A percentile compares a stretch with the other conserved stretches of the same genome.
Conservation (phyloP, 2,329 filamentous ascomycete genomes). For the Trichophyton rubrum region DNA sequence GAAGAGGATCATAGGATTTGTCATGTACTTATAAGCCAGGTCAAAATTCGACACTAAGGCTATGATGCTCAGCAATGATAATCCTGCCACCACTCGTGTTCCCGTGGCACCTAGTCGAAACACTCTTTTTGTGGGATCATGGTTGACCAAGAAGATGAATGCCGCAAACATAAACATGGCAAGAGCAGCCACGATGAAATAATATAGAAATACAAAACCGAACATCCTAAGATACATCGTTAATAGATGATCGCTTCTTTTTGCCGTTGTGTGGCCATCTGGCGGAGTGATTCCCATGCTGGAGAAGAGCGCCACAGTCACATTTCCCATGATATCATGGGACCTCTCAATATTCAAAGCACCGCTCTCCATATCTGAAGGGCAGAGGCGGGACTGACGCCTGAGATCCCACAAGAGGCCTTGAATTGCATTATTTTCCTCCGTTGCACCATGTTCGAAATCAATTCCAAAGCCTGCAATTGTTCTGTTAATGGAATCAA, state of each 20-base stretch:
- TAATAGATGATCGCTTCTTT: slow-evolving; percentile 22
- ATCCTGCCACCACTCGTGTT: slow-evolving; percentile 21
- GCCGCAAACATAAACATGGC: slow-evolving; percentile 27
- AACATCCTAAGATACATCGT: slow-evolving; percentile 28
- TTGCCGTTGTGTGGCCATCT: slow-evolving; percentile 18
- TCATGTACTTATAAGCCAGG: slow-evolving; percentile 29
- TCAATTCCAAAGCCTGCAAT: slow-evolving; percentile 32
- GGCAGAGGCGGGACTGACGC: slow-evolving; percentile 21
- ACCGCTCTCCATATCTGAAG: slow-evolving; percentile 11
- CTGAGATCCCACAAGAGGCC: slow-evolving; percentile 22
- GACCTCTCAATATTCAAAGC: slow-evolving; percentile 20
- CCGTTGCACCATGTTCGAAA: slow-evolving; percentile 22
- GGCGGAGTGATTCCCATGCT: slow-evolving; percentile 29
- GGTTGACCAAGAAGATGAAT: slow-evolving; percentile 21
- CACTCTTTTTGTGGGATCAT: slow-evolving; percentile 17
- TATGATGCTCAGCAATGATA: slow-evolving; percentile 20
- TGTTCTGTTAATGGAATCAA: slow-evolving; percentile 25
- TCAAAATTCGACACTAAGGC: slow-evolving; percentile 23
- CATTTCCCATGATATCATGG: slow-evolving; percentile 27
- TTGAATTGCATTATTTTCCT: slow-evolving; percentile 24
- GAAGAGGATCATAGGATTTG: slow-evolving; percentile 28
- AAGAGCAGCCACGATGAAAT: slow-evolving; percentile 26
- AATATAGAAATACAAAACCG: slow-evolving; percentile 31
- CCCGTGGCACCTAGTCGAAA: slow-evolving; percentile 19
- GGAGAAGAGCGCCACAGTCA: slow-evolving; percentile 29